Conservation (phyloP, 163 green algal species). For the Chlamydomonas reinhardtii region DNA sequence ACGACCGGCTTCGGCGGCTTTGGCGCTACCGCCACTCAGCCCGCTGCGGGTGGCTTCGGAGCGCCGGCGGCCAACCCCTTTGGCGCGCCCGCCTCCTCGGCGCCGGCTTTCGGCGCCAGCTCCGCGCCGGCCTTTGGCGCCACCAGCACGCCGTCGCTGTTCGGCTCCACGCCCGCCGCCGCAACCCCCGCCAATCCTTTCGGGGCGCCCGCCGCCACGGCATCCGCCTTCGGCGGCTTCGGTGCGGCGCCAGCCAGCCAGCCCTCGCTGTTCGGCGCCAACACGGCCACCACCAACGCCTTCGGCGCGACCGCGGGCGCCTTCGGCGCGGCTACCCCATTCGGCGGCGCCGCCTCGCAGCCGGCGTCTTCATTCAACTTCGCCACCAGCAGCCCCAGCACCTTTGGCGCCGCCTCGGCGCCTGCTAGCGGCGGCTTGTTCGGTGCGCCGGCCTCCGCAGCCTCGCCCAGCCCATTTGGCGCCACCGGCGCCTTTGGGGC, state of each 20-base stretch:
- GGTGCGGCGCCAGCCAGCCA: conserved; percentile 43
- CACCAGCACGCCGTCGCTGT: conserved; percentile 3
- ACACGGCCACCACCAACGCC: background rate
- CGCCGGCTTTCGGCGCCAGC: conserved; percentile 55
- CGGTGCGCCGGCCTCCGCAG: background rate
- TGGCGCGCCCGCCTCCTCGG: conserved; percentile 27
- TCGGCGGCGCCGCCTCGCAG: conserved; percentile 18
- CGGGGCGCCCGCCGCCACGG: conserved; percentile 35
- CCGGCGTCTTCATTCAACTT: conserved; percentile 16
- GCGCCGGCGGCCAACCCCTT: conserved; percentile 45
- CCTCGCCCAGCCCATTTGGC: conserved; percentile 21
- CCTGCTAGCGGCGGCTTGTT: conserved; percentile 7
- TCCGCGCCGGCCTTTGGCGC: conserved; percentile 29
- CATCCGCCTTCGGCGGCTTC: conserved; percentile 54
- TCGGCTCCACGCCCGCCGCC: conserved; percentile 1
- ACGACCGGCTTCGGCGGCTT: conserved; percentile 54
- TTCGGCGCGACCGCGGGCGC: conserved; percentile 9
- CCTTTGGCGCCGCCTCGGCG: conserved; percentile 19
- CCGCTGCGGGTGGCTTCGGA: conserved; percentile 61
- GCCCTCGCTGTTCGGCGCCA: conserved; percentile 41
- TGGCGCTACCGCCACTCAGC: background rate
- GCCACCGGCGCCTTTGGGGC: background rate
- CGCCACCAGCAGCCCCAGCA: conserved; percentile 2
- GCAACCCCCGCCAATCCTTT: conserved; percentile 58
- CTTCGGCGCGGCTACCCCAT: conserved; percentile 11